phyloP scores from a whole-genome alignment of 2,329 filamentous ascomycete genomes.

The Arthrobotrys conoides region DNA sequence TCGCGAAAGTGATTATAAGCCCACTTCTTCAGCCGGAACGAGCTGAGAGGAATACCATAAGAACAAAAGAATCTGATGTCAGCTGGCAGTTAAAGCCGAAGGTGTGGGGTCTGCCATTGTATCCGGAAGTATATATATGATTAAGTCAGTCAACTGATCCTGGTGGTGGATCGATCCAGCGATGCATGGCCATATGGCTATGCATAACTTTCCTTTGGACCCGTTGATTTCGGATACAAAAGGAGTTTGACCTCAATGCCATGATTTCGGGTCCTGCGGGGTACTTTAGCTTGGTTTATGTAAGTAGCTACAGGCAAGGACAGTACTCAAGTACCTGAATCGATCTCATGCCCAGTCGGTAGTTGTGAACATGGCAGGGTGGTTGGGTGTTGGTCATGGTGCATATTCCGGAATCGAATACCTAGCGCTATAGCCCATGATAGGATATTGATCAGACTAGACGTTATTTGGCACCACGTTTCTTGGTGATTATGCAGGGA shows the following conservation, averaged over 20 bases:
- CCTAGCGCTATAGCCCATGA: too few relatives aligned
- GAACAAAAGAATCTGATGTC: constrained; percentile 10
- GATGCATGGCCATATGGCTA: constrained; percentile 23
- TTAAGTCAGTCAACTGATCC: constrained; percentile 15
- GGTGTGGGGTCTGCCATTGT: constrained; percentile 3
- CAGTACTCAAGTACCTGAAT: background rate
- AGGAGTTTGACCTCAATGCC: background rate
- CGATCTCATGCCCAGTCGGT: constrained; percentile 1
- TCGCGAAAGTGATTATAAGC: background rate
- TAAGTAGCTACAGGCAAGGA: too few relatives aligned
- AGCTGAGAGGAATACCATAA: background rate
- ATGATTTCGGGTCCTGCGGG: background rate
- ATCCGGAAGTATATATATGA: background rate
- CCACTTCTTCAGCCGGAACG: background rate
- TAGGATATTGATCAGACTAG: too few relatives aligned
- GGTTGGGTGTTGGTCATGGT: background rate
- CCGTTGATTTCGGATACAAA: constrained; percentile 5
- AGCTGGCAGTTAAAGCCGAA: constrained; percentile 12
- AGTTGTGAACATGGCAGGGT: background rate
- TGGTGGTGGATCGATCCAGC: constrained; percentile 17
- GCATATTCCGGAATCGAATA: background rate
- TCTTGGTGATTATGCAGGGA: background rate
- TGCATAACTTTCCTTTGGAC: constrained; percentile 12
- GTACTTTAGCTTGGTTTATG: background rate
- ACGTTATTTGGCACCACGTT: background rate